These are phyloP conservation scores for Theobroma cacao DNA, from an alignment of 345 rosid species.

Conservation along the genomic window DNA sequence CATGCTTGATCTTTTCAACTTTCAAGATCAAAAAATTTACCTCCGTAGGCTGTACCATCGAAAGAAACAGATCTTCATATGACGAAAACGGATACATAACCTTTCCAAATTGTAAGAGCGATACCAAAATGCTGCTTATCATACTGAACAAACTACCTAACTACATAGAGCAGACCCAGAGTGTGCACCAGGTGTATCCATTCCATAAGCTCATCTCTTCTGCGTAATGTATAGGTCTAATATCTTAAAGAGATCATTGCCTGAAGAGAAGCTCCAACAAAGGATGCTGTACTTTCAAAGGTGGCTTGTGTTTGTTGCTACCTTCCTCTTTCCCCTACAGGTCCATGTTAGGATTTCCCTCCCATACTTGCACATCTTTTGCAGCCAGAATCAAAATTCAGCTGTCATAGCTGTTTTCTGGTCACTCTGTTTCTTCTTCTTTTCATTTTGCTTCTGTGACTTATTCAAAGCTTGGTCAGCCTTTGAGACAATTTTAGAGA, in stretches of 20 bases:
- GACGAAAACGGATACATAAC: neutral
- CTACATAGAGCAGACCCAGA: neutral
- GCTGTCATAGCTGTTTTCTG: conserved; percentile 12
- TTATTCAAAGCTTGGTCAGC: conserved; percentile 70
- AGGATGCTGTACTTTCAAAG: neutral
- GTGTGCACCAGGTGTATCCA: neutral
- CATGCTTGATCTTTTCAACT: neutral
- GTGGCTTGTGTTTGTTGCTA: neutral
- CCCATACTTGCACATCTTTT: neutral
- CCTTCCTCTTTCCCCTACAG: neutral
- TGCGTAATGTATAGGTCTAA: neutral
- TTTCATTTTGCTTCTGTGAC: conserved; percentile 35
- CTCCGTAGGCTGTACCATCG: neutral
- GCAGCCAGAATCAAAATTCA: conserved; percentile 12
- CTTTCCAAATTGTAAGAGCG: neutral
- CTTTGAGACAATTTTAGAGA: conserved; percentile 79
- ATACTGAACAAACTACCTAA: neutral
- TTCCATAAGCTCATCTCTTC: neutral
- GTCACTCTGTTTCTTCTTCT: conserved; percentile 41
- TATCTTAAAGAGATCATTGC: neutral
- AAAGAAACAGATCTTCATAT: neutral
- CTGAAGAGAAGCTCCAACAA: neutral
- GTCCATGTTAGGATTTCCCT: neutral
- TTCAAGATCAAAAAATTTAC: neutral
- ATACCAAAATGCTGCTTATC: neutral